Evolutionary conservation across 345 rosid genomes (phyloP), one percentile per base, ranked within the genome.

Genomic region (Melaleuca alternifolia): DNA sequence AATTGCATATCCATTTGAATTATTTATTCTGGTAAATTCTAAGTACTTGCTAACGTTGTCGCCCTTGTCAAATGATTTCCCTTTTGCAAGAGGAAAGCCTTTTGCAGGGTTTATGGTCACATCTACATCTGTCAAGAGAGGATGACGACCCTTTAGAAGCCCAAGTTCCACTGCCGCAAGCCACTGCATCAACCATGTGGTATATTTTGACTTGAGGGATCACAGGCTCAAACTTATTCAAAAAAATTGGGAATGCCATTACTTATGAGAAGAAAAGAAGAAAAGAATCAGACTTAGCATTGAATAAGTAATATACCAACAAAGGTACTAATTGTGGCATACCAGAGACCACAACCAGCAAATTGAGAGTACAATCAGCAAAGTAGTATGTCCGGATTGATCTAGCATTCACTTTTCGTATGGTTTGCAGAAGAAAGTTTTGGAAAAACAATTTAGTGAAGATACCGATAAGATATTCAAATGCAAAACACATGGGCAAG

Each of bases 141-240:
- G 99, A 92, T 97, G 99, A 54, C 97, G 98, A 83, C 99, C 99
- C 93, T 97, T 97, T 84, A 97, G 89, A 91, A 97, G 96, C 88
- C 95, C 99, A 88, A 97, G 97, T 88, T 97, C 99, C 88, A 96
- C 98, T 5, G 97, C 97, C 87, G 92, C 88, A 82, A 97, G 95
- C 99, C 99, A 97, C 99, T 97, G 90, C 92, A 83, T 83, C 76
- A 84, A 85, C 84, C 79, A 85, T 83, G 59, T 41, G 48, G 81
- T 24, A 71, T 23, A 71, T 71, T 71, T 71, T 37, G 26, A 71
- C 7, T 37, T 71, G 81, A 71, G 48, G 18, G 33, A 71, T 37
- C 48, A 71, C 48, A 71, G 7, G 81, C 81, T 71, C 81, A 71
- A 71, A 71, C 48, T 37, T 71, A 71, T 5, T 37, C 13, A 37